Evolutionary conservation across 768 basidiomycete species (phyloP).

Genomic region (Leucosporidium scottii): DNA sequence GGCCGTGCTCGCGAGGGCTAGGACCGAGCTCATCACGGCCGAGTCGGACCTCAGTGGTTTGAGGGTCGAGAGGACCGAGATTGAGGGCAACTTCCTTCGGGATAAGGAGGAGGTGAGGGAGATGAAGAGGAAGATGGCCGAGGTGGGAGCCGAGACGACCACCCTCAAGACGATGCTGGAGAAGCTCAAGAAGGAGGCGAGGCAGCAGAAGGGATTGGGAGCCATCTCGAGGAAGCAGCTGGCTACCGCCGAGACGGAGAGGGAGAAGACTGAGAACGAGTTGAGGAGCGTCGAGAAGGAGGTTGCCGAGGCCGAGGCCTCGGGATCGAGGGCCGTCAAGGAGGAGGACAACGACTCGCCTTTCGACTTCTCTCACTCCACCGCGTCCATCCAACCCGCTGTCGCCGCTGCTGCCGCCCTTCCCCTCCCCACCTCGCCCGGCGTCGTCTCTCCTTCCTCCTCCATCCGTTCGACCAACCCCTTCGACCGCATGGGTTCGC

Average conservation of each 20-base stretch:
- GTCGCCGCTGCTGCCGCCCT: constrained; percentile 5
- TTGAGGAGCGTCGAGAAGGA: constrained; percentile 52
- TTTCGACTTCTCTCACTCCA: background rate
- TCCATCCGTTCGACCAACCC: constrained; percentile 28
- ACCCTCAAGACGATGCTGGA: constrained; percentile 67
- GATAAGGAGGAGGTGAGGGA: constrained; percentile 93
- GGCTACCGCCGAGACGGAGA: constrained; percentile 69
- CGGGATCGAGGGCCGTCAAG: background rate
- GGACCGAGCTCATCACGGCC: constrained; percentile 72
- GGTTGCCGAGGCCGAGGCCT: constrained; percentile 40
- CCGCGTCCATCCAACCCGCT: background rate
- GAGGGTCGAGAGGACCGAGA: constrained; percentile 80
- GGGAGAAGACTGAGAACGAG: constrained; percentile 62
- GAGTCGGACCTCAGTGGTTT: constrained; percentile 89
- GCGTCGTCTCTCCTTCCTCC: constrained; percentile 12
- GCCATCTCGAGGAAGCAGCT: constrained; percentile 95
- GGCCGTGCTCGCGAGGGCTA: constrained; percentile 52
- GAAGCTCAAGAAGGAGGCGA: constrained; percentile 82
- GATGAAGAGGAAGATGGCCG: constrained; percentile 74
- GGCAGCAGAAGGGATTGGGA: constrained; percentile 90
- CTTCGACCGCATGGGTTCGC: constrained; percentile 31
- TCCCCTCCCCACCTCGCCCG: constrained; percentile 19
- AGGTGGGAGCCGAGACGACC: constrained; percentile 66
- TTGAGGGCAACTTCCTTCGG: constrained; percentile 73
- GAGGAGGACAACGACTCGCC: constrained; percentile 4